Base-by-base conservation (phyloP, 257 asterid genomes). In the Agastache rugosa region DNA sequence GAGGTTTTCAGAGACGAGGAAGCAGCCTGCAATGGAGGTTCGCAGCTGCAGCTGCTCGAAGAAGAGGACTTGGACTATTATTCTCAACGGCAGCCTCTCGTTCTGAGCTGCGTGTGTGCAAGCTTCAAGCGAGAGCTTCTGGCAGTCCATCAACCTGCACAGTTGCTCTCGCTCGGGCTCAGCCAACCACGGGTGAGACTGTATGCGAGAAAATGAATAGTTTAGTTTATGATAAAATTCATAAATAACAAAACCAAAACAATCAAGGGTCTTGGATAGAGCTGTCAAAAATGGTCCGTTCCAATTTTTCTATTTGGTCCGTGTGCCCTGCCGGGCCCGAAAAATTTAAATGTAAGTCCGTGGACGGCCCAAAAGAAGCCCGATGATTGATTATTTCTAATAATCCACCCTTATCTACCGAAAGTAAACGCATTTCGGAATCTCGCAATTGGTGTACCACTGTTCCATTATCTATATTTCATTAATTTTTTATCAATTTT, bases 81-180 rank as follows among this genome's bases (percentile, higher is more conserved):
- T 72, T 83, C 98, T 87, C 63, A 93, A 58, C 0, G 97, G 98
- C 45, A 93, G 87, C 81, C 98, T 80, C 76, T 93, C 98, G 58
- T 93, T 93, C 77, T 93, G 98, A 9, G 98, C 98, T 35, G 98
- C 98, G 70, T 93, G 98, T 0, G 98, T 94, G 86, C 97, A 94
- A 9, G 98, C 98, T 81, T 94, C 98, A 15, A 94, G 77, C 11
- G 98, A 94, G 62, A 94, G 97, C 63, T 94, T 94, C 89, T 94
- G 98, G 85, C 98, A 94, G 90, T 94, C 98, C 90, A 94, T 85
- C 35, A 94, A 83, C 76, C 98, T 74, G 84, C 97, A 92, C 73
- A 94, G 98, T 23, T 88, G 93, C 73, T 94, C 98, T 65, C 97
- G 82, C 75, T 94, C 97, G 0, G 96, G 79, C 63, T 94, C 98